Evolutionary conservation across 2,329 filamentous ascomycete genomes (phyloP).

Genomic region (Teratosphaeriaceae sp.): DNA sequence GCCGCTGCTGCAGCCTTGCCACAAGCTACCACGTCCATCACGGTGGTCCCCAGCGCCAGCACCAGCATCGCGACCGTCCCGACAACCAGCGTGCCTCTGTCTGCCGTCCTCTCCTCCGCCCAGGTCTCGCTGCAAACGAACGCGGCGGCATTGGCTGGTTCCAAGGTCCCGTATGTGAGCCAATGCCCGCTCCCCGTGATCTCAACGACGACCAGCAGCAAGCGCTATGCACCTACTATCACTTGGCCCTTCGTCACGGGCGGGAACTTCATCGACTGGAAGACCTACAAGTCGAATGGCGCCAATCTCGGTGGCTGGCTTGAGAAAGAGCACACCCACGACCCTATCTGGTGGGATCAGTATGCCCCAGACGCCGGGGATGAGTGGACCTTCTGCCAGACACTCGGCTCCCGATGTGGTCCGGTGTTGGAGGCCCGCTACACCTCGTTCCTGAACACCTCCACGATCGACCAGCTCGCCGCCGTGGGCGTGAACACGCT

Average conservation of each 20-base stretch:
- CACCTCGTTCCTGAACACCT: conserved; percentile 5
- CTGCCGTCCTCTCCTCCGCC: too few relatives aligned
- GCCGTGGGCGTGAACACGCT: conserved; percentile 27
- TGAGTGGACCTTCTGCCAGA: conserved; percentile 29
- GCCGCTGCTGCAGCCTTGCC: too few relatives aligned
- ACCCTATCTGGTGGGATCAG: conserved; percentile 24
- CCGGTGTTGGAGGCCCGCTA: not conserved
- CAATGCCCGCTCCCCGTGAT: not conserved
- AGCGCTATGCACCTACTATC: not conserved
- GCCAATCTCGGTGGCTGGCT: conserved; percentile 31
- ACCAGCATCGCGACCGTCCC: too few relatives aligned
- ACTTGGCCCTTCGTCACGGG: not conserved
- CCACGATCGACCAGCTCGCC: conserved; percentile 29
- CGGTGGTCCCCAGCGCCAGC: too few relatives aligned
- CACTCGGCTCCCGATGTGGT: conserved; percentile 17
- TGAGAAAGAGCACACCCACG: conserved; percentile 25
- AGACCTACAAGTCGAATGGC: conserved; percentile 17
- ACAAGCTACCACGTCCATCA: too few relatives aligned
- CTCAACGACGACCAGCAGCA: not conserved
- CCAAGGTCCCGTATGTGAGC: too few relatives aligned
- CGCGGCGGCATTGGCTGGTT: too few relatives aligned
- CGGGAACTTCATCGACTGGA: conserved; percentile 15
- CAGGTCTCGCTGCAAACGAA: too few relatives aligned
- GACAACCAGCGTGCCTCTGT: too few relatives aligned
- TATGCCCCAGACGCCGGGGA: conserved; percentile 21